Conservation (phyloP, 2,329 filamentous ascomycete genomes). For the Bertia moriformis region DNA sequence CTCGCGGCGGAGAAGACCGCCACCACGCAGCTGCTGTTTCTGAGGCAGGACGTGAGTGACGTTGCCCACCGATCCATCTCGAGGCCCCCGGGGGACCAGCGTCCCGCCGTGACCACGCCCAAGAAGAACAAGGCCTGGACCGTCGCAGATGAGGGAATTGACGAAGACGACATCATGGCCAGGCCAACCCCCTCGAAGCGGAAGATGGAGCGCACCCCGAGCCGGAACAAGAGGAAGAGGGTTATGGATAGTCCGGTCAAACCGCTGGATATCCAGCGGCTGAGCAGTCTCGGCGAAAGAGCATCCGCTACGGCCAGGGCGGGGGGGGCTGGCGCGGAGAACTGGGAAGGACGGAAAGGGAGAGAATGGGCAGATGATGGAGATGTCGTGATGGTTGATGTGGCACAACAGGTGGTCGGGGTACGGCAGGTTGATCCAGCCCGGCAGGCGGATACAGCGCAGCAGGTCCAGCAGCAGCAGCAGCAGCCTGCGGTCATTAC, state of each 20-base stretch:
- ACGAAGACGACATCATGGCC: conserved; percentile 53
- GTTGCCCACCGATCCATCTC: conserved; percentile 30
- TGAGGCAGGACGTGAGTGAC: conserved; percentile 57
- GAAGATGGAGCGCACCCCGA: conserved; percentile 42
- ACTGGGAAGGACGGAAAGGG: conserved; percentile 18
- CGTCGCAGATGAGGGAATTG: conserved; percentile 50
- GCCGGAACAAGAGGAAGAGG: conserved; percentile 58
- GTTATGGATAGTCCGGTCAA: conserved; percentile 49
- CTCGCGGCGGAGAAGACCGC: conserved; percentile 49
- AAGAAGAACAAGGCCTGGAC: conserved; percentile 40
- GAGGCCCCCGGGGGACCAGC: conserved; percentile 8
- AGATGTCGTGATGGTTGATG: conserved; percentile 21
- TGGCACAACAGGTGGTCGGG: conserved; percentile 4
- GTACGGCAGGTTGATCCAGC: not conserved
- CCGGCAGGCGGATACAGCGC: conserved; percentile 2
- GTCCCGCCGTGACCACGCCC: conserved; percentile 33
- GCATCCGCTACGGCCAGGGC: too few species aligned
- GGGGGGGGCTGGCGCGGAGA: conserved; percentile 41
- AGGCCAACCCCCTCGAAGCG: conserved; percentile 36
- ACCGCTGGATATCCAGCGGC: too few species aligned
- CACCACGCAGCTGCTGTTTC: conserved; percentile 58
- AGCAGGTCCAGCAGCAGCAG: conserved; percentile 4
- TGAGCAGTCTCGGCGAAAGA: too few species aligned
- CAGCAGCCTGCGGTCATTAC: conserved; percentile 1
- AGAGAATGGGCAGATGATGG: conserved; percentile 2